These are phyloP conservation scores for Myotisia sp. DNA, from an alignment of 2,329 filamentous ascomycete species.

Conservation along the genomic window DNA sequence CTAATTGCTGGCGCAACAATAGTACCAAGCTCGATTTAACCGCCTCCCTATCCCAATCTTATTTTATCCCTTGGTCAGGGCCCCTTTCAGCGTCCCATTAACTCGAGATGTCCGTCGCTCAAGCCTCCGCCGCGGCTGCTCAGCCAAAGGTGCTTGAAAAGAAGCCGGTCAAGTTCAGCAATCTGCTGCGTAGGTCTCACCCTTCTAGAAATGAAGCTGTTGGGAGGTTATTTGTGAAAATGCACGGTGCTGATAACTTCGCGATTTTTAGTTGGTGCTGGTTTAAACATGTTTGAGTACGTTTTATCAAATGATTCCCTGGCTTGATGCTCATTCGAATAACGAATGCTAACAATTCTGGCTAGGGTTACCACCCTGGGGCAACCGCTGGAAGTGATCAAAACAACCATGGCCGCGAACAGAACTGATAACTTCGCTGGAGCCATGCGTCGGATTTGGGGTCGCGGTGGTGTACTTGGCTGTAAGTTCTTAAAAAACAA, in stretches of 20 bases:
- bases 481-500: slow-evolving; percentile 68
- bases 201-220: neutral
- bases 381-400: slow-evolving; percentile 90
- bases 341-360: slow-evolving; percentile 5
- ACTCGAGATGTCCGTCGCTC: slow-evolving; percentile 31
- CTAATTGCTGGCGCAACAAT: no score
- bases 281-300: slow-evolving; percentile 88
- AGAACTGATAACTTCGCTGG: slow-evolving; percentile 71
- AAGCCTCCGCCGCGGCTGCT: slow-evolving; percentile 14
- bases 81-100: slow-evolving; percentile 52
- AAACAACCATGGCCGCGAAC: slow-evolving; percentile 99
- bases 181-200: slow-evolving; percentile 56
- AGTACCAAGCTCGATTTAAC: slow-evolving; percentile 3
- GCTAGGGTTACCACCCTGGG: slow-evolving; percentile 51
- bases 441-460: slow-evolving; percentile 79
- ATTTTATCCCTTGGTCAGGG: slow-evolving; percentile 88
- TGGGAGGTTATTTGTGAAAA: neutral
- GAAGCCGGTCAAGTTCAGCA: slow-evolving; percentile 99
- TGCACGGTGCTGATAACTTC: slow-evolving; percentile 7
- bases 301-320: slow-evolving; percentile 15
- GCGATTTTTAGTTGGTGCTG: slow-evolving; percentile 52
- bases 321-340: neutral
- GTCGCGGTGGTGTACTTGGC: slow-evolving; percentile 79
- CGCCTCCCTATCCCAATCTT: slow-evolving; percentile 1
- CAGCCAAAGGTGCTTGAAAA: slow-evolving; percentile 60